Base-by-base conservation (phyloP, 768 basidiomycete species). In the Suillus occidentalis region DNA sequence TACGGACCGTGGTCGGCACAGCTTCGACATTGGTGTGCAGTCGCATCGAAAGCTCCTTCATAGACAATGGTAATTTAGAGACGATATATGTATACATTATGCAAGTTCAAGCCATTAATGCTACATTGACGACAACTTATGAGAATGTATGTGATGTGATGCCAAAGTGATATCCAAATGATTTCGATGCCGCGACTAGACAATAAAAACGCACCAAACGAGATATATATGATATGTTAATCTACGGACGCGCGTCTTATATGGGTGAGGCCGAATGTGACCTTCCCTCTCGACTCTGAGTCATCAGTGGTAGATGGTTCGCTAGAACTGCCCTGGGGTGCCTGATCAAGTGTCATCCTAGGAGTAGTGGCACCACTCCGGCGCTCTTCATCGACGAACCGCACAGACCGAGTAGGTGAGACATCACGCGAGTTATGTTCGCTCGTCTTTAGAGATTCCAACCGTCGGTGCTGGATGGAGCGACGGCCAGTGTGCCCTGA, bases 381-480 rank as follows among this genome's bases (percentile, higher is more conserved):
- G n/a, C n/a, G 40, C n/a, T 67, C 72, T 60, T 77, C 73, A 61
- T 84, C 83, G 45, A 77, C 81, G 68, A 82, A 84, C 42, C 81
- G 78, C 61, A 84, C 77, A 14, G 83, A 84, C n/a, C 83, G 81
- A 10, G 78, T 66, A 1, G 83, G 83, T 8, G 83, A 84, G 56
- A 71, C 76, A 4, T 82, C 83, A 28, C 83, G 78, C 20, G 75
- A 69, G 25, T 55, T 60, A 39, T 63, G 68, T n/a, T 53, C 39
- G 49, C 53, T 49, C 7, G 66, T 45, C 31, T 34, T 70, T 31
- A 76, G 72, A 7, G 75, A 77, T 55, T 76, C 75, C 8, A 76
- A 70, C 14, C 75, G 69, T 60, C 75, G 70, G 55, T 76, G 76
- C 7, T 65, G 71, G 61, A 73, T 37, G 5, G 75, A 75, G 16